Conservation (phyloP, 2,329 filamentous ascomycete species). For the Hymenotorrendiella dingleyae region DNA sequence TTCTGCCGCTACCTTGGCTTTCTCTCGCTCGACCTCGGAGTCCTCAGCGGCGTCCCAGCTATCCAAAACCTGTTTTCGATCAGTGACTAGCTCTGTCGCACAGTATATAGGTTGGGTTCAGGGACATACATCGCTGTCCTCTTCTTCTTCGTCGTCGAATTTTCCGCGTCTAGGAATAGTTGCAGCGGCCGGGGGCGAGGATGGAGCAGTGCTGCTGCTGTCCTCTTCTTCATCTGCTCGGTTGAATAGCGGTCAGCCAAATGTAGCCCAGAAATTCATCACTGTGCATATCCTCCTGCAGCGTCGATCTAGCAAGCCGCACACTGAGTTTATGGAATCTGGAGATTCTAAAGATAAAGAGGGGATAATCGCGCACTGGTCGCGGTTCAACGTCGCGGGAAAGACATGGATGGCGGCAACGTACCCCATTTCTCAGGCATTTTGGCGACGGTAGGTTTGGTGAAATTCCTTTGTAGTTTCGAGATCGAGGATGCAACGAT, state of each 20-base stretch:
- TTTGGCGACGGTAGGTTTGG: slow-evolving; percentile 1
- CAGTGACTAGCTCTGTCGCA: background rate
- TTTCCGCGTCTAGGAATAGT: slow-evolving; percentile 42
- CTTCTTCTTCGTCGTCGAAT: slow-evolving; percentile 88
- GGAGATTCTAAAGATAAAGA: slow-evolving; percentile 3
- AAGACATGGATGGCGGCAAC: slow-evolving; percentile 3
- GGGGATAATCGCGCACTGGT: slow-evolving; percentile 1
- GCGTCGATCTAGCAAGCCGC: slow-evolving; percentile 17
- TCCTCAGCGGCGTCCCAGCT: slow-evolving; percentile 97
- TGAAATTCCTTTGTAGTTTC: too few species aligned
- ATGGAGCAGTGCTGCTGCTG: slow-evolving; percentile 42
- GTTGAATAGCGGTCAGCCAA: slow-evolving; percentile 27
- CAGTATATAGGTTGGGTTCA: background rate
- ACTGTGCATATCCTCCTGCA: slow-evolving; percentile 21
- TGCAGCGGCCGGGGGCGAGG: slow-evolving; percentile 22
- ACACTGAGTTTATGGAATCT: slow-evolving; percentile 7
- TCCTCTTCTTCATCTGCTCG: slow-evolving; percentile 38
- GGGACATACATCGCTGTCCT: slow-evolving; percentile 65
- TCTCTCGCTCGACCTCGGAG: slow-evolving; percentile 93
- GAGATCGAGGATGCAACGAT: too few species aligned
- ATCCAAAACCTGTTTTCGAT: slow-evolving; percentile 57
- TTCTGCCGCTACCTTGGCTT: slow-evolving; percentile 79
- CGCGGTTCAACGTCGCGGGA: background rate
- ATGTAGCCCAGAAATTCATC: slow-evolving; percentile 17
- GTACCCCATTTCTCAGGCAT: slow-evolving; percentile 11